Evolutionary conservation across 1,284 basidiomycete species (phyloP).

Genomic region (Melampsora medusae): DNA sequence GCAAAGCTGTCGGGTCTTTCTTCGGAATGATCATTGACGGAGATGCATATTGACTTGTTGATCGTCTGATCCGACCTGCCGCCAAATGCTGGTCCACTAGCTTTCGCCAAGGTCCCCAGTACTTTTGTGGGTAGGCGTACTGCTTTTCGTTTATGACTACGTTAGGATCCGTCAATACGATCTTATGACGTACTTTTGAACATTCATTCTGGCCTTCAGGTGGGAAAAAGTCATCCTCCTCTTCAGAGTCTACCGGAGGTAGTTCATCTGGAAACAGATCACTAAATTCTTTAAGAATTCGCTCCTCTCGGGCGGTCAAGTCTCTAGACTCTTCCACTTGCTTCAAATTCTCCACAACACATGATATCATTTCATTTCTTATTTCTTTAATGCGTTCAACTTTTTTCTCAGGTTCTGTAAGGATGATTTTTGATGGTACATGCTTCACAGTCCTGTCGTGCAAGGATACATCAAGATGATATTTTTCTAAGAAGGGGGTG

Average conservation of each 20-base stretch:
- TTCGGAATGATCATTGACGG: constrained; percentile 14
- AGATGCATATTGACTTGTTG: constrained; percentile 30
- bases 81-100: constrained; percentile 43
- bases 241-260: background rate
- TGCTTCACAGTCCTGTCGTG: background rate
- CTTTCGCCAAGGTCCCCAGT: constrained; percentile 21
- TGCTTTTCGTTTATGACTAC: constrained; percentile 38
- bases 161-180: constrained; percentile 11
- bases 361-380: too few relatives aligned
- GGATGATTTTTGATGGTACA: too few relatives aligned
- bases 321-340: too few relatives aligned
- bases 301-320: background rate
- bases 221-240: constrained; percentile 2
- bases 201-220: background rate
- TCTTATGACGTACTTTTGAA: background rate
- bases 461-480: background rate
- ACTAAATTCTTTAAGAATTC: background rate
- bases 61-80: constrained; percentile 29
- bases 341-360: too few relatives aligned
- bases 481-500: background rate
- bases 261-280: constrained; percentile 6
- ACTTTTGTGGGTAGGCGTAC: constrained; percentile 21
- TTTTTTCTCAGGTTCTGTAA: too few relatives aligned
- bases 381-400: too few relatives aligned
- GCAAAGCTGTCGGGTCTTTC: constrained; percentile 45